These are phyloP conservation scores for Xylaria nigripes DNA, from an alignment of 495 filamentous ascomycete genomes.

Conservation along the genomic window DNA sequence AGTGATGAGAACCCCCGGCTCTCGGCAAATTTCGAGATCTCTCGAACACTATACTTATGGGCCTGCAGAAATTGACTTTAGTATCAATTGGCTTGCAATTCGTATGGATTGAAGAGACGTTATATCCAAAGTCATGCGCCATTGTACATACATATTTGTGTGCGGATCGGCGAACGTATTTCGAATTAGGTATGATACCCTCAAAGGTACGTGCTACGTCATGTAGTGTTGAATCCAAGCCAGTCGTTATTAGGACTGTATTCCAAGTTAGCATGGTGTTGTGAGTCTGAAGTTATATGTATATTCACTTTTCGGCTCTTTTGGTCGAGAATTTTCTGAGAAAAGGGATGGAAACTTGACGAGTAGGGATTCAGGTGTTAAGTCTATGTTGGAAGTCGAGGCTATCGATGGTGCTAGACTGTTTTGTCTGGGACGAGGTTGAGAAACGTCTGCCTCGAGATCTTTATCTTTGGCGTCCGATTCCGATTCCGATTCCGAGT, in stretches of 20 bases:
- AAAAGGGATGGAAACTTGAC: slow-evolving; percentile 79
- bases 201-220: slow-evolving; percentile 67
- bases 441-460: slow-evolving; percentile 31
- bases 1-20: slow-evolving; percentile 73
- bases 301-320: slow-evolving; percentile 48
- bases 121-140: background rate
- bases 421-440: slow-evolving; percentile 38
- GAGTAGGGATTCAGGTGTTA: slow-evolving; percentile 60
- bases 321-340: slow-evolving; percentile 43
- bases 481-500: slow-evolving; percentile 45
- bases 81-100: background rate
- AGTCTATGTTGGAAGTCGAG: slow-evolving; percentile 57
- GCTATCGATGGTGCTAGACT: slow-evolving; percentile 47
- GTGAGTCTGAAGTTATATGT: background rate
- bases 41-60: slow-evolving; percentile 80
- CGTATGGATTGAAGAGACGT: background rate
- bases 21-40: slow-evolving; percentile 79
- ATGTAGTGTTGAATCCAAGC: slow-evolving; percentile 76
- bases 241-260: slow-evolving; percentile 75
- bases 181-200: slow-evolving; percentile 72
- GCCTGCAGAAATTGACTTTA: slow-evolving; percentile 20
- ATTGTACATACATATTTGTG: slow-evolving; percentile 49
- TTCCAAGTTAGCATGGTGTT: background rate
- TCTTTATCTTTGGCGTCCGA: slow-evolving; percentile 33
- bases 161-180: slow-evolving; percentile 74